A percentile compares a stretch with the other conserved stretches of the same genome.
Conservation (phyloP, 768 basidiomycete species). For the Mycena haematopus region DNA sequence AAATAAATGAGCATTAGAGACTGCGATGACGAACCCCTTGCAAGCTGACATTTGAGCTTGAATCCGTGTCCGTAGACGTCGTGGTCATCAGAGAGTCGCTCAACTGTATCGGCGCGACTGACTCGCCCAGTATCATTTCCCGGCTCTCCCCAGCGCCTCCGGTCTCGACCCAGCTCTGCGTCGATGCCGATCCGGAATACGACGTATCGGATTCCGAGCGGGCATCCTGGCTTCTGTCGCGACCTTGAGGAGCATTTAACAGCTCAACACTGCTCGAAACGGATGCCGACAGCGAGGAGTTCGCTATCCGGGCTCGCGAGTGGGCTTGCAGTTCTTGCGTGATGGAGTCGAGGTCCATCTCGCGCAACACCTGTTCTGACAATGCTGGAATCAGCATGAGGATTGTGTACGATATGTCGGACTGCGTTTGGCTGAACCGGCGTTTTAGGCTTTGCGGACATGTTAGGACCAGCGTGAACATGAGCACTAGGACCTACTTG, state of each 20-base stretch:
- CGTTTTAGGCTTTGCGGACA: conserved; percentile 61
- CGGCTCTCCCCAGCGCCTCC: conserved; percentile 21
- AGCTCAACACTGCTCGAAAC: conserved; percentile 27
- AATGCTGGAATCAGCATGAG: conserved; percentile 61
- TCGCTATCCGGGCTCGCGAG: conserved; percentile 23
- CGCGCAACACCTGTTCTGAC: conserved; percentile 56
- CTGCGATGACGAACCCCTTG: conserved; percentile 13
- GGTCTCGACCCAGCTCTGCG: conserved; percentile 29
- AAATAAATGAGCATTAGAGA: neutral
- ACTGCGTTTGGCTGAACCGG: conserved; percentile 78
- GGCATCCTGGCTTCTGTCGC: conserved; percentile 37
- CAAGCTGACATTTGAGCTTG: conserved; percentile 28
- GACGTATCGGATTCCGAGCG: conserved; percentile 30
- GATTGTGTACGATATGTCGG: conserved; percentile 77
- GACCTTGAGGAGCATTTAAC: conserved; percentile 30
- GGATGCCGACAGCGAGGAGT: conserved; percentile 35
- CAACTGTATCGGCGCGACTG: conserved; percentile 26
- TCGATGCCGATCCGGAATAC: conserved; percentile 20
- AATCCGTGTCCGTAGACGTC: conserved; percentile 29
- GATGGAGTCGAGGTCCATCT: conserved; percentile 69
- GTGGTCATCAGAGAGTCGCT: conserved; percentile 29
- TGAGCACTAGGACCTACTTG: conserved; percentile 55
- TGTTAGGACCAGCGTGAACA: conserved; percentile 2
- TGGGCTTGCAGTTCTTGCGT: conserved; percentile 52
- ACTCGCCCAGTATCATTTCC: conserved; percentile 30